phyloP scores from a whole-genome alignment of 768 basidiomycete species.

The Hericium erinaceus region DNA sequence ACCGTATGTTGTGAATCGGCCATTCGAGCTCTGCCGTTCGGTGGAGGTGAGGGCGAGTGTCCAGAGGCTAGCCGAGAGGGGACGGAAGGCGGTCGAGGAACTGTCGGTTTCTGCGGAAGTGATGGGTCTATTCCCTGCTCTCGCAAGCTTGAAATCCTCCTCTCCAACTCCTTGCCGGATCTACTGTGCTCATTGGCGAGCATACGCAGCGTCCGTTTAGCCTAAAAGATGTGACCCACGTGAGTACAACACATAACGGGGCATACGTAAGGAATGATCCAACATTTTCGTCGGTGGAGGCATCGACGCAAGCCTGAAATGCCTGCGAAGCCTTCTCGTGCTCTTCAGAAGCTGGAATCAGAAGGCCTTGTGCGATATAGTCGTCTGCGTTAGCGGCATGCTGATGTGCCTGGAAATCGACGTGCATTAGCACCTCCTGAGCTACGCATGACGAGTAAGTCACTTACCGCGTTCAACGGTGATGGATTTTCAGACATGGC shows the following conservation, averaged over 20 bases:
- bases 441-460: neutral
- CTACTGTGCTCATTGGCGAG: slow-evolving; percentile 68
- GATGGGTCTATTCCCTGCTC: slow-evolving; percentile 73
- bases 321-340: slow-evolving; percentile 70
- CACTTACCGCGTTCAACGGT: slow-evolving; percentile 18
- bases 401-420: slow-evolving; percentile 54
- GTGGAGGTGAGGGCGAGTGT: slow-evolving; percentile 36
- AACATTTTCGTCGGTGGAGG: slow-evolving; percentile 66
- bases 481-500: slow-evolving; percentile 17
- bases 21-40: slow-evolving; percentile 37
- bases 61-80: slow-evolving; percentile 15
- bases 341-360: slow-evolving; percentile 66
- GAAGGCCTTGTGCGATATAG: slow-evolving; percentile 51
- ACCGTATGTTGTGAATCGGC: slow-evolving; percentile 33
- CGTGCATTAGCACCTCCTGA: slow-evolving; percentile 1
- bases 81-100: slow-evolving; percentile 19
- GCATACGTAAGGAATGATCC: neutral
- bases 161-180: slow-evolving; percentile 59
- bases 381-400: slow-evolving; percentile 79
- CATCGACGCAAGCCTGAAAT: slow-evolving; percentile 63
- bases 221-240: slow-evolving; percentile 29
- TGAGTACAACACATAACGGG: slow-evolving; percentile 2
- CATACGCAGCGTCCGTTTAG: slow-evolving; percentile 69
- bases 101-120: slow-evolving; percentile 50
- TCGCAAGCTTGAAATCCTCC: slow-evolving; percentile 60